Evolutionary conservation across 768 basidiomycete genomes (phyloP).

Genomic region (Mycena rebaudengoi): DNA sequence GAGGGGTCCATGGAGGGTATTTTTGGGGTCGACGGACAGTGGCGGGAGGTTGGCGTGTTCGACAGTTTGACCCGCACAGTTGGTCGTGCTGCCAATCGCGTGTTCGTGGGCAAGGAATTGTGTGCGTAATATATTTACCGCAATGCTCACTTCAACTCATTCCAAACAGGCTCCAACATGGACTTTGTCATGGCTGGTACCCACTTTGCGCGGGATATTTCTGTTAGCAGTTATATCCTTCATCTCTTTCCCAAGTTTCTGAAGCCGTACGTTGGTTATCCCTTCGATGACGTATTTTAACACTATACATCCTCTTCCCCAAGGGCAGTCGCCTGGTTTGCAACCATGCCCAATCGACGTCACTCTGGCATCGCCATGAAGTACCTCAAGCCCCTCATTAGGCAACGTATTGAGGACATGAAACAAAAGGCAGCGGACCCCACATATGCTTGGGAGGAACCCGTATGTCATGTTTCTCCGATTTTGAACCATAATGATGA

Average conservation of each 20-base stretch:
- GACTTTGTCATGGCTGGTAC: slow-evolving; percentile 20
- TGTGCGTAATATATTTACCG: no score
- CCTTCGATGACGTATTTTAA: background rate
- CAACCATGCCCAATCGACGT: slow-evolving; percentile 23
- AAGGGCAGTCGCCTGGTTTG: slow-evolving; percentile 23
- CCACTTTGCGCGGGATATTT: slow-evolving; percentile 17
- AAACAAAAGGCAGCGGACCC: slow-evolving; percentile 13
- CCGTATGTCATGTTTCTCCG: background rate
- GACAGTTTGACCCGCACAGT: no score
- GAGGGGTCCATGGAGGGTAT: no score
- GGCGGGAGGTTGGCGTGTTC: no score
- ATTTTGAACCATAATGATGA: no score
- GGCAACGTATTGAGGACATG: slow-evolving; percentile 19
- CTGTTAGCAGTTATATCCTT: slow-evolving; percentile 21
- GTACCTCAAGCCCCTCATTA: slow-evolving; percentile 16
- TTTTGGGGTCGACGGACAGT: no score
- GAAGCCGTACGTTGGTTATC: slow-evolving; percentile 20
- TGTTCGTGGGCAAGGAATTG: no score
- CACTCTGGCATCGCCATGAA: slow-evolving; percentile 19
- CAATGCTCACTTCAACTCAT: no score
- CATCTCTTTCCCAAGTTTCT: slow-evolving; percentile 25
- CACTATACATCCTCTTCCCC: background rate
- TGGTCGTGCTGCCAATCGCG: no score
- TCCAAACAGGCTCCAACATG: slow-evolving; percentile 19
- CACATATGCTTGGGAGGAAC: slow-evolving; percentile 20